Conservation (phyloP, 495 filamentous ascomycete genomes). For the Hyphodiscus hymeniophilus region DNA sequence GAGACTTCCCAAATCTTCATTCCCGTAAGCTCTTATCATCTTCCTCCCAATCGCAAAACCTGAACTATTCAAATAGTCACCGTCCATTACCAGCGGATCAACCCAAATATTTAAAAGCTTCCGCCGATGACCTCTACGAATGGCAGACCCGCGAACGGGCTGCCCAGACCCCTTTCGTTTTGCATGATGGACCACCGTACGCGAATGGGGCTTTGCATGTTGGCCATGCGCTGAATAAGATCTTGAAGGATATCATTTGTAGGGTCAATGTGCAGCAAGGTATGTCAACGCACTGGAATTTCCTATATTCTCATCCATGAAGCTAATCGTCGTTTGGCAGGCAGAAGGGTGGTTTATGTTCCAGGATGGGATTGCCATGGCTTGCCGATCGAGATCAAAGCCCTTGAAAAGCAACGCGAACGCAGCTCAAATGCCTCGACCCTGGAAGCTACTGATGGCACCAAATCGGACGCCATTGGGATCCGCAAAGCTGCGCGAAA, state of each 20-base stretch:
- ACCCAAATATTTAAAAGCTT: conserved; percentile 61
- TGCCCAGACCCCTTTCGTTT: conserved; percentile 54
- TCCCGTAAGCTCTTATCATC: conserved; percentile 31
- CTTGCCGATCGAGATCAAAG: conserved; percentile 93
- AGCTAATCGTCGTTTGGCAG: conserved; percentile 4
- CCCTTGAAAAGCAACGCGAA: conserved; percentile 50
- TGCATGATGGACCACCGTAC: conserved; percentile 97
- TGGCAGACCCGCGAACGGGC: conserved; percentile 67
- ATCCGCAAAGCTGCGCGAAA: conserved; percentile 65
- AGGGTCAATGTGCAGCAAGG: conserved; percentile 73
- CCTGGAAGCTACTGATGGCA: conserved; percentile 31
- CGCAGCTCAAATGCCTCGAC: conserved; percentile 32
- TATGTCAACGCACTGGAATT: no score
- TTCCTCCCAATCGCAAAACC: neutral
- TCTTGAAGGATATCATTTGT: conserved; percentile 88
- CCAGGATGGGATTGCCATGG: conserved; percentile 99
- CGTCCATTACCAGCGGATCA: conserved; percentile 42
- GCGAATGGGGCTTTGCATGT: conserved; percentile 92
- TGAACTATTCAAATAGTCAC: conserved; percentile 21
- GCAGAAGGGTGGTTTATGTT: conserved; percentile 60
- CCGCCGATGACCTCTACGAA: conserved; percentile 79
- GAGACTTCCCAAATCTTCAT: conserved; percentile 50
- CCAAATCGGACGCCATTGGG: conserved; percentile 32
- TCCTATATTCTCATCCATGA: neutral
- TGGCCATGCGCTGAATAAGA: conserved; percentile 97